Conservation (phyloP, 2,329 filamentous ascomycete species). For the Aureobasidium lini region DNA sequence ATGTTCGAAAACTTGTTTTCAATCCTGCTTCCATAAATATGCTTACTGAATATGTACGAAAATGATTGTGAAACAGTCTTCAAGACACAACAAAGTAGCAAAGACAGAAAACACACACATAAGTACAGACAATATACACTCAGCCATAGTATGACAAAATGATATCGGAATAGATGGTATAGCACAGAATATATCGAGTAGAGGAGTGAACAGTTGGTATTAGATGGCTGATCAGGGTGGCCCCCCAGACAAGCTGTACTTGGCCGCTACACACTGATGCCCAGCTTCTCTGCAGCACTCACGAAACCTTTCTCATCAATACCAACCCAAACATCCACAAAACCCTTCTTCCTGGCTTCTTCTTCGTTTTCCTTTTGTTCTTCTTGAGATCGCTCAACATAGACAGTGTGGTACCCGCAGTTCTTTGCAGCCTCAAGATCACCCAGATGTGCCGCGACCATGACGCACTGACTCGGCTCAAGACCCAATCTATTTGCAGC, state of each 20-base stretch:
- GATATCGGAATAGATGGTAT: not conserved
- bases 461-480: slow-evolving; percentile 55
- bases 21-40: not conserved
- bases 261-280: slow-evolving; percentile 13
- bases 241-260: not conserved
- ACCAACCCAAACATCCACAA: slow-evolving; percentile 59
- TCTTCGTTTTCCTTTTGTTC: slow-evolving; percentile 52
- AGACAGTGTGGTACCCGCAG: slow-evolving; percentile 62
- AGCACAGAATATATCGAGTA: not conserved
- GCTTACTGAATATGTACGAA: not conserved
- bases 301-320: slow-evolving; percentile 44
- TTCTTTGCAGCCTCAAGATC: slow-evolving; percentile 61
- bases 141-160: too few relatives aligned
- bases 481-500: slow-evolving; percentile 53
- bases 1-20: not conserved
- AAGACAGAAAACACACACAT: too few relatives aligned
- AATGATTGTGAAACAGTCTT: not conserved
- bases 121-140: too few relatives aligned
- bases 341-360: slow-evolving; percentile 47
- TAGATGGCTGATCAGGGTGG: not conserved
- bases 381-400: slow-evolving; percentile 61
- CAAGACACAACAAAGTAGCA: too few relatives aligned
- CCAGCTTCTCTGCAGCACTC: slow-evolving; percentile 34
- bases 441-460: slow-evolving; percentile 68
- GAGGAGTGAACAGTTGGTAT: too few relatives aligned